Conservation (phyloP, 192 early-diverging fungal genomes). For the Podila epigama region DNA sequence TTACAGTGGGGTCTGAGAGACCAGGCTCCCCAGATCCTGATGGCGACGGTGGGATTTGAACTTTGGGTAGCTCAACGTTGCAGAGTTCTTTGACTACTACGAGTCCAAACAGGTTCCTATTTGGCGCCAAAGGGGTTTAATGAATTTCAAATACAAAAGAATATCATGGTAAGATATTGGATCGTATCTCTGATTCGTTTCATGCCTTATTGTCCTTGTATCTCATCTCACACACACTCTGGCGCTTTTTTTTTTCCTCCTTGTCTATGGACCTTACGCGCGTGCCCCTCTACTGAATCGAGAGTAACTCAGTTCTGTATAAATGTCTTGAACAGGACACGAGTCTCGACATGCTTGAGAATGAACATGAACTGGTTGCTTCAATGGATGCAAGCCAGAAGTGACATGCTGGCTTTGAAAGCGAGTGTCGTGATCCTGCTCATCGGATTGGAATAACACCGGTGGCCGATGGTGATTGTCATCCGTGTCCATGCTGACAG, state of each 20-base stretch:
- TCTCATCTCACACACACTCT: not conserved
- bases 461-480: constrained; percentile 28
- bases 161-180: not conserved
- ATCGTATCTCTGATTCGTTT: not conserved
- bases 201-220: not conserved
- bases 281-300: constrained; percentile 39
- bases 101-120: constrained; percentile 44
- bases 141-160: too few species aligned
- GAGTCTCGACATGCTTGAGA: constrained; percentile 36
- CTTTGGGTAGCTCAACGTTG: not conserved
- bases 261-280: constrained; percentile 25
- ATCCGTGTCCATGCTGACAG: not conserved
- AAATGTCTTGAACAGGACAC: constrained; percentile 46
- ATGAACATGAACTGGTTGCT: constrained; percentile 25
- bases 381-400: not conserved
- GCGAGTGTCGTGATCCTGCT: not conserved
- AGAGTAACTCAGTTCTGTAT: constrained; percentile 26
- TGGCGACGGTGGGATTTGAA: not conserved
- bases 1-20: not conserved
- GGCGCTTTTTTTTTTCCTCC: not conserved
- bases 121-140: not conserved
- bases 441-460: constrained; percentile 28
- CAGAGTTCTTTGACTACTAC: constrained; percentile 36
- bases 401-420: not conserved
- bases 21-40: not conserved